phyloP scores from a whole-genome alignment of 2,329 filamentous ascomycete species.

The Pseudohalonectria lignicola region DNA sequence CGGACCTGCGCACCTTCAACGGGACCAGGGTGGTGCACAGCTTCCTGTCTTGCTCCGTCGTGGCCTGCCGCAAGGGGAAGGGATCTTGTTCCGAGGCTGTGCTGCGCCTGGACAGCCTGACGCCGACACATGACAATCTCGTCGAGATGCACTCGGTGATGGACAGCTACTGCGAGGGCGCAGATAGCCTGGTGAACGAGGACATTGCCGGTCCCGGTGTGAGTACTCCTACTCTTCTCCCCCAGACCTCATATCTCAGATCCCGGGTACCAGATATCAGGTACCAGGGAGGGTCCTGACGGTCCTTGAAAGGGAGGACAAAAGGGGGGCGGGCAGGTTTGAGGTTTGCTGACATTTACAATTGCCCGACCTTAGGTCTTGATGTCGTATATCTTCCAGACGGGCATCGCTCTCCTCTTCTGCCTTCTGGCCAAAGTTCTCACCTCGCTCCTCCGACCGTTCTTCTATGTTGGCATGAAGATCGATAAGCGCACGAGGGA shows the following conservation, averaged over 20 bases:
- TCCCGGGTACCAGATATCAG: too few species aligned
- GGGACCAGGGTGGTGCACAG: background rate
- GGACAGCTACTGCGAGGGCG: slow-evolving; percentile 4
- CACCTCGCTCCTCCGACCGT: slow-evolving; percentile 2
- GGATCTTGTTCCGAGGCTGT: slow-evolving; percentile 1
- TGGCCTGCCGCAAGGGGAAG: background rate
- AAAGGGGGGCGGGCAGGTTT: background rate
- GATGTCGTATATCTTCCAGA: slow-evolving; percentile 9
- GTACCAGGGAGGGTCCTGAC: too few species aligned
- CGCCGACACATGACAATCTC: background rate
- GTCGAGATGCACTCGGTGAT: background rate
- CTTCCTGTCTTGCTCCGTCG: slow-evolving; percentile 2
- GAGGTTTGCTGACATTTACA: too few species aligned
- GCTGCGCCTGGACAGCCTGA: background rate
- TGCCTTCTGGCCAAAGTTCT: slow-evolving; percentile 4
- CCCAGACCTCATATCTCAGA: too few species aligned
- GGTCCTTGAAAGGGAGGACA: too few species aligned
- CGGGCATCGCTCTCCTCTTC: slow-evolving; percentile 6
- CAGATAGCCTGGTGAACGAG: slow-evolving; percentile 4
- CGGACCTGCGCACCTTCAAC: slow-evolving; percentile 2
- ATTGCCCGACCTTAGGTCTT: slow-evolving; percentile 8
- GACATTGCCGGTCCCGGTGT: slow-evolving; percentile 9
- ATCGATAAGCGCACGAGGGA: background rate
- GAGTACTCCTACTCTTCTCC: too few species aligned
- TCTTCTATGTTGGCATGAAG: background rate